phyloP scores from a whole-genome alignment of 352 stramenopile genomes.

The Phytophthora sp. region DNA sequence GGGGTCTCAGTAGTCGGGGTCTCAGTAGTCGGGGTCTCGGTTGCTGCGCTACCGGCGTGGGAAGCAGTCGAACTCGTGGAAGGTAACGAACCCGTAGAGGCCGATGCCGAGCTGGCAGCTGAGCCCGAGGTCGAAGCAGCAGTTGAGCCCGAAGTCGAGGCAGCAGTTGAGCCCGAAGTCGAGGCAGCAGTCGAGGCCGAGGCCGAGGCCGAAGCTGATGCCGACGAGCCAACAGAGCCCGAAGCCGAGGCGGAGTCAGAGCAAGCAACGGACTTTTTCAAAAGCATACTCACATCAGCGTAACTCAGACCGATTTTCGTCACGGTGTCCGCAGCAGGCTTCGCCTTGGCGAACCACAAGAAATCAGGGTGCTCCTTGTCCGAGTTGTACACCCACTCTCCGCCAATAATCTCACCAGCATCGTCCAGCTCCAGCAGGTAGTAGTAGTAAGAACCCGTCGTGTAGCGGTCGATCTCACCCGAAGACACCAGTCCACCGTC shows the following conservation, averaged over 20 bases:
- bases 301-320: constrained; percentile 35
- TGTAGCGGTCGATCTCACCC: constrained; percentile 33
- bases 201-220: constrained; percentile 10
- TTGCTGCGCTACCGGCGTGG: not conserved
- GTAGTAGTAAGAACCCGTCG: constrained; percentile 35
- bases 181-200: constrained; percentile 10
- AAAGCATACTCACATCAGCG: constrained; percentile 33
- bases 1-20: not conserved
- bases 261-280: constrained; percentile 35
- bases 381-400: constrained; percentile 51
- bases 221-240: constrained; percentile 16
- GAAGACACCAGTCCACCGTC: constrained; percentile 42
- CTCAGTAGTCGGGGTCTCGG: not conserved
- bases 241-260: constrained; percentile 17
- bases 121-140: not conserved
- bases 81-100: not conserved
- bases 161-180: not conserved
- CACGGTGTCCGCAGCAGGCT: constrained; percentile 31
- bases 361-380: constrained; percentile 48
- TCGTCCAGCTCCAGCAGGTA: constrained; percentile 54
- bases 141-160: not conserved
- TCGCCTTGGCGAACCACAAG: constrained; percentile 41
- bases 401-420: constrained; percentile 43
- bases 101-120: not conserved
- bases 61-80: constrained; percentile 5